Conservation (phyloP, 805 yeast genomes). For the Teunomyces kruisii region DNA sequence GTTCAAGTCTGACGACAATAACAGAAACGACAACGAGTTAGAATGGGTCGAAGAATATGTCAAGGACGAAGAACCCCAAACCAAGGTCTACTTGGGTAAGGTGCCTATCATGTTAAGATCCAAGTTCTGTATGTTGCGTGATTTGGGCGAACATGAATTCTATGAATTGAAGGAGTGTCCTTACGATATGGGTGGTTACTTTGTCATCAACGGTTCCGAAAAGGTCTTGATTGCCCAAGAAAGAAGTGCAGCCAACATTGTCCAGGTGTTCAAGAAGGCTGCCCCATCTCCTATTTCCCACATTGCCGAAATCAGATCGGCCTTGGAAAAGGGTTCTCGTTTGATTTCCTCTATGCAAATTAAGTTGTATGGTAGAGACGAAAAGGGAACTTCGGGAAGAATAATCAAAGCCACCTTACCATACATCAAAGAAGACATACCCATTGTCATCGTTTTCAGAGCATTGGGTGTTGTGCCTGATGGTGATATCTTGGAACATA, state of each 20-base stretch:
- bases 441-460: constrained; percentile 94
- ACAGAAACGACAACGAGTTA: constrained; percentile 42
- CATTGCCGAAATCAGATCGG: constrained; percentile 94
- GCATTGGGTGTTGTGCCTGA: constrained; percentile 98
- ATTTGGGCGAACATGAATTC: constrained; percentile 86
- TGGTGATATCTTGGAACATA: constrained; percentile 97
- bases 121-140: constrained; percentile 90
- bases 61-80: constrained; percentile 58
- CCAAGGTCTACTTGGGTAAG: constrained; percentile 87
- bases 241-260: constrained; percentile 97
- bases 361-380: constrained; percentile 82
- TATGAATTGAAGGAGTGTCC: constrained; percentile 98
- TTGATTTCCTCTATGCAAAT: constrained; percentile 92
- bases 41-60: constrained; percentile 53
- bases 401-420: constrained; percentile 96
- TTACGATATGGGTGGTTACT: constrained; percentile 99
- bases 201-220: constrained; percentile 97
- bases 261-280: constrained; percentile 96
- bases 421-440: constrained; percentile 93
- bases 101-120: constrained; percentile 98
- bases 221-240: constrained; percentile 98
- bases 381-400: constrained; percentile 64
- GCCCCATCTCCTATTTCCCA: constrained; percentile 96
- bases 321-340: constrained; percentile 95
- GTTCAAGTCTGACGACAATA: constrained; percentile 76